A percentile compares a stretch with the other conserved stretches of the same genome.
phyloP scores from a whole-genome alignment of 352 stramenopile genomes.

The Phytophthora idaei region DNA sequence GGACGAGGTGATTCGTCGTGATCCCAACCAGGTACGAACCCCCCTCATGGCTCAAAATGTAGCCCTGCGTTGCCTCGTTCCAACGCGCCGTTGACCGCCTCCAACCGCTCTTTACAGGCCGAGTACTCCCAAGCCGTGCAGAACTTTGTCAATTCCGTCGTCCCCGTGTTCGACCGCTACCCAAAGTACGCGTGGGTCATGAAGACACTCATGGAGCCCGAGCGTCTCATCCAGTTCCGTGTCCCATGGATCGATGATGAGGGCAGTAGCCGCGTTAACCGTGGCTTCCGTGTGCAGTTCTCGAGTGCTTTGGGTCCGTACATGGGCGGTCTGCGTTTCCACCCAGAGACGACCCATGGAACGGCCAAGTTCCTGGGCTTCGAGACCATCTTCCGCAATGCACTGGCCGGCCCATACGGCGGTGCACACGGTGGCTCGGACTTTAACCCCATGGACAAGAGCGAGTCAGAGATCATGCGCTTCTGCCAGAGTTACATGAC shows the following conservation, averaged over 20 bases:
- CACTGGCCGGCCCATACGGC: slow-evolving; percentile 83
- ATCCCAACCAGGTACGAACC: slow-evolving; percentile 66
- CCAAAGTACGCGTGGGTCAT: slow-evolving; percentile 91
- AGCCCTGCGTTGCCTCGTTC: slow-evolving; percentile 21
- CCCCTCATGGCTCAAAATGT: slow-evolving; percentile 12
- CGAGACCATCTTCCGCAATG: slow-evolving; percentile 97
- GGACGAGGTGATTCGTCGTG: slow-evolving; percentile 76
- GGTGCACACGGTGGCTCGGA: slow-evolving; percentile 92
- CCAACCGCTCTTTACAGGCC: slow-evolving; percentile 14
- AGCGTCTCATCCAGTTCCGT: slow-evolving; percentile 95
- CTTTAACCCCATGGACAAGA: slow-evolving; percentile 98
- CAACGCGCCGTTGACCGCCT: slow-evolving; percentile 11
- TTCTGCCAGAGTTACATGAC: slow-evolving; percentile 99
- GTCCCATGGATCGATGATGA: slow-evolving; percentile 98
- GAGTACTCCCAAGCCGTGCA: slow-evolving; percentile 77
- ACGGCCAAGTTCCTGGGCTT: slow-evolving; percentile 94
- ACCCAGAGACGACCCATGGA: slow-evolving; percentile 89
- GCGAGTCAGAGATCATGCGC: slow-evolving; percentile 96
- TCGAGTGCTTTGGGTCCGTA: slow-evolving; percentile 92
- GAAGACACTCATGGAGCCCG: slow-evolving; percentile 96
- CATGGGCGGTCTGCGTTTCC: slow-evolving; percentile 96
- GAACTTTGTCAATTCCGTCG: slow-evolving; percentile 83
- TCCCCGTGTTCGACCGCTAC: slow-evolving; percentile 88
- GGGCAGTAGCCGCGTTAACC: slow-evolving; percentile 95
- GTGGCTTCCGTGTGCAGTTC: slow-evolving; percentile 98